phyloP scores from a whole-genome alignment of 768 basidiomycete species.

The Leccinum barrowsii region DNA sequence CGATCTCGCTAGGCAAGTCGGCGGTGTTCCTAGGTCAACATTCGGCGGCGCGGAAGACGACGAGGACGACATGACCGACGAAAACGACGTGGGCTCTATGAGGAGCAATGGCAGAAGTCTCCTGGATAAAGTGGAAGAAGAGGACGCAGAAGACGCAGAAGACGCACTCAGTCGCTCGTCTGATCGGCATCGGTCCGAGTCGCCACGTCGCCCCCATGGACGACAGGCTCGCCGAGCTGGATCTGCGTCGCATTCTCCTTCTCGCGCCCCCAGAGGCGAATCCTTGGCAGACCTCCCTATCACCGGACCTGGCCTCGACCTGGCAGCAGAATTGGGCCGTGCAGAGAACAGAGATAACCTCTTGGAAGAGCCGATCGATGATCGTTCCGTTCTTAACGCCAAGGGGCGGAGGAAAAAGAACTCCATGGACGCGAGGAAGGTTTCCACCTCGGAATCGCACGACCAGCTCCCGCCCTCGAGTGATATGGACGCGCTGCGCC shows the following conservation, averaged over 20 bases:
- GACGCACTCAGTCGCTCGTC: constrained; percentile 41
- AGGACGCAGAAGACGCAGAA: constrained; percentile 38
- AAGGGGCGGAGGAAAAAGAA: constrained; percentile 46
- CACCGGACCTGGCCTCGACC: constrained; percentile 84
- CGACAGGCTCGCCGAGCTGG: constrained; percentile 51
- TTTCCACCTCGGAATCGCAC: constrained; percentile 36
- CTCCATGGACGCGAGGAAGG: constrained; percentile 29
- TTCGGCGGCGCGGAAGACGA: constrained; percentile 39
- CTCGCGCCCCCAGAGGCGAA: constrained; percentile 56
- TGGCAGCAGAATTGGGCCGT: constrained; percentile 88
- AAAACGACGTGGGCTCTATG: constrained; percentile 52
- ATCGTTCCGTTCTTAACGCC: constrained; percentile 40
- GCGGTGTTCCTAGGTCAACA: constrained; percentile 39
- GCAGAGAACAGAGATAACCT: constrained; percentile 86
- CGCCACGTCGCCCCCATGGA: constrained; percentile 39
- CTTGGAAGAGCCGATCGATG: constrained; percentile 51
- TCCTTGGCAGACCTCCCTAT: constrained; percentile 84
- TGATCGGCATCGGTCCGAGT: constrained; percentile 36
- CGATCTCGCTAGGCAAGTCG: constrained; percentile 69
- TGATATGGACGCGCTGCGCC: constrained; percentile 72
- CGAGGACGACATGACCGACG: constrained; percentile 28
- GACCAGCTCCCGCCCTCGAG: constrained; percentile 44
- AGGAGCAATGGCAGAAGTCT: constrained; percentile 54
- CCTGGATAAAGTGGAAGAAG: constrained; percentile 63
- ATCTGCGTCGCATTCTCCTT: constrained; percentile 48